Base-by-base conservation (phyloP, 2,329 filamentous ascomycete genomes). In the Pyrenochaeta sp. region DNA sequence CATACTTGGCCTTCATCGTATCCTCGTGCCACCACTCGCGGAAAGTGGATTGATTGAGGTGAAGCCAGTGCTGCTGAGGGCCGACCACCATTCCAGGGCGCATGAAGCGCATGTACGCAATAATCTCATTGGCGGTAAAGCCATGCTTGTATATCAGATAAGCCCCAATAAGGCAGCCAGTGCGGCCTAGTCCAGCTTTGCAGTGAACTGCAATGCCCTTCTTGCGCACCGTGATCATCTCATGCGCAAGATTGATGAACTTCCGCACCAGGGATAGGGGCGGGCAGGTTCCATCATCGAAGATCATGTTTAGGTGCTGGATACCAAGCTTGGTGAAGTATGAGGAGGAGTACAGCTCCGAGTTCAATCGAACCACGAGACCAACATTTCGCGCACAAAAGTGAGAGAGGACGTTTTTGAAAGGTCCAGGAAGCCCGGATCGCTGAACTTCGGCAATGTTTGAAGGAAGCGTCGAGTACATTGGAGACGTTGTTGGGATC, bases 101-200 rank as follows among this genome's bases (percentile, higher is more conserved):
- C 94, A 98, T 98, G 79, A 99, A 99, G 56, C 94, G 89, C 94
- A 99, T 98, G 77, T 93, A 99, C 2, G 93, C 90, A 74, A 98
- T 98, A 68, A 97, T 87, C 78, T 97, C 94, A 72, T 98, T 97
- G 61, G 95, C 95, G 5, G 94, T 98, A 77, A 98, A 99, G 51
- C 92, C 95, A 76, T 98, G 90, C 63, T 93, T 87, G 81, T 99
- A 99, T 73, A 99, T 98, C 56, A 99, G 84, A 73, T 99, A 99
- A 29, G 95, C 95, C 53, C 95, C 95, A 69, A 99, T 99, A 60
- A 99, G 81, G 75, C 95, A 99, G 12, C 95, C 95, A 1, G 95
- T 99, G 42, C 95, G 89, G 23, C 95, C 95, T 17, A 99, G 87
- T 42, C 95, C 95, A 68, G 95, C 95, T 80, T 99, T 99, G 86